phyloP scores from a whole-genome alignment of 2,329 filamentous ascomycete species.

The Trichoderma lentiforme region DNA sequence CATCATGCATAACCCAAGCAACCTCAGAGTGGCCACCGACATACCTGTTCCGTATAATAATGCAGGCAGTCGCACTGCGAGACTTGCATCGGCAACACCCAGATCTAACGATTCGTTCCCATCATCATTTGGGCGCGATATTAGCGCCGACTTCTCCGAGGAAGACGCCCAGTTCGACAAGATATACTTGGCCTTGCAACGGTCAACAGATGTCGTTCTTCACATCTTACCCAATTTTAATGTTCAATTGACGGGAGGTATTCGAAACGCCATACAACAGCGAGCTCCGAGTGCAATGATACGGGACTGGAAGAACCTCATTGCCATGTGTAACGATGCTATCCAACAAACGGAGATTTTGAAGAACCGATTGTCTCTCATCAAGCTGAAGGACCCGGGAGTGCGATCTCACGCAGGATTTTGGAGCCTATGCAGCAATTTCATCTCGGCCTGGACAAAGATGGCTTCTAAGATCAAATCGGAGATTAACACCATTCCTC shows the following conservation, averaged over 20 bases:
- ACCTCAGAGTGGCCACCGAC: conserved; percentile 56
- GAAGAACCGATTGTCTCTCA: conserved; percentile 67
- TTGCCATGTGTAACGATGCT: conserved; percentile 67
- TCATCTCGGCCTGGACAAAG: conserved; percentile 67
- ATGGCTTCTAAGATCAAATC: conserved; percentile 60
- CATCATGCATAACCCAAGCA: conserved; percentile 48
- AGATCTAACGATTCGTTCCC: conserved; percentile 79
- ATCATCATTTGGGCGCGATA: conserved; percentile 46
- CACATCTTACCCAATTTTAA: conserved; percentile 68
- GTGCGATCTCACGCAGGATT: conserved; percentile 62
- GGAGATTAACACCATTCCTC: conserved; percentile 47
- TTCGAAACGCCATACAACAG: conserved; percentile 61
- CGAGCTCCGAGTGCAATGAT: conserved; percentile 58
- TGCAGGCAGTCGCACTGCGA: conserved; percentile 48
- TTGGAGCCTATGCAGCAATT: conserved; percentile 71
- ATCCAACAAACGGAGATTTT: conserved; percentile 72
- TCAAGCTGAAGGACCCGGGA: conserved; percentile 82
- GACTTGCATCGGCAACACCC: conserved; percentile 63
- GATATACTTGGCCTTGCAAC: conserved; percentile 73
- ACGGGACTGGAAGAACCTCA: conserved; percentile 66
- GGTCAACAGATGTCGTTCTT: conserved; percentile 70
- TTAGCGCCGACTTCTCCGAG: conserved; percentile 62
- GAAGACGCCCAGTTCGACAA: conserved; percentile 80
- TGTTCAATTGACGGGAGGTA: conserved; percentile 60
- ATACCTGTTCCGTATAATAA: conserved; percentile 47